Evolutionary conservation across 345 rosid genomes (phyloP).

Genomic region (Gossypium stocksii): DNA sequence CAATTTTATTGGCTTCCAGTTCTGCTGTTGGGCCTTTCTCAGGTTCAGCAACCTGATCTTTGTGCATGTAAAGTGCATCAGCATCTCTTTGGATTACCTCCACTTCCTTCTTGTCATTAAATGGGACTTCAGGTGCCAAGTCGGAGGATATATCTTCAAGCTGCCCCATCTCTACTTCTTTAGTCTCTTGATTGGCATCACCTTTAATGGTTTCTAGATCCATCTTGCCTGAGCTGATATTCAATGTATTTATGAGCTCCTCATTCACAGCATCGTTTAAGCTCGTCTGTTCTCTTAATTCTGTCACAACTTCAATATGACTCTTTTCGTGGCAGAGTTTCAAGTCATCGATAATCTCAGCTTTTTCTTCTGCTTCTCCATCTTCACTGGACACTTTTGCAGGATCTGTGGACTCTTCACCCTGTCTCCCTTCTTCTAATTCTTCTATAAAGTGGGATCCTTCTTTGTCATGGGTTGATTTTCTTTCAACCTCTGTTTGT

Average conservation of each 20-base stretch:
- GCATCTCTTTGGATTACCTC: background rate
- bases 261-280: slow-evolving; percentile 10
- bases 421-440: slow-evolving; percentile 15
- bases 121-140: slow-evolving; percentile 16
- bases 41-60: background rate
- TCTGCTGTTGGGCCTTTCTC: slow-evolving; percentile 10
- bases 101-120: slow-evolving; percentile 11
- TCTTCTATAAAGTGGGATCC: background rate
- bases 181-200: background rate
- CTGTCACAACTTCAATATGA: slow-evolving; percentile 17
- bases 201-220: background rate
- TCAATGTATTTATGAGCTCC: slow-evolving; percentile 1
- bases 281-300: slow-evolving; percentile 8
- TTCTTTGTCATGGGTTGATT: slow-evolving; percentile 20
- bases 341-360: background rate
- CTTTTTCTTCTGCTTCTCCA: background rate
- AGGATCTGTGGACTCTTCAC: slow-evolving; percentile 17
- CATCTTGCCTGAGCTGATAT: background rate
- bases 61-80: background rate
- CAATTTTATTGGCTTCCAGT: slow-evolving; percentile 1
- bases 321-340: background rate
- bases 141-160: slow-evolving; percentile 18
- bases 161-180: background rate
- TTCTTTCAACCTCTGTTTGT: slow-evolving; percentile 17
- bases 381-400: background rate